Evolutionary conservation across 768 basidiomycete genomes (phyloP).

Genomic region (Pleurotus citrinopileatus): DNA sequence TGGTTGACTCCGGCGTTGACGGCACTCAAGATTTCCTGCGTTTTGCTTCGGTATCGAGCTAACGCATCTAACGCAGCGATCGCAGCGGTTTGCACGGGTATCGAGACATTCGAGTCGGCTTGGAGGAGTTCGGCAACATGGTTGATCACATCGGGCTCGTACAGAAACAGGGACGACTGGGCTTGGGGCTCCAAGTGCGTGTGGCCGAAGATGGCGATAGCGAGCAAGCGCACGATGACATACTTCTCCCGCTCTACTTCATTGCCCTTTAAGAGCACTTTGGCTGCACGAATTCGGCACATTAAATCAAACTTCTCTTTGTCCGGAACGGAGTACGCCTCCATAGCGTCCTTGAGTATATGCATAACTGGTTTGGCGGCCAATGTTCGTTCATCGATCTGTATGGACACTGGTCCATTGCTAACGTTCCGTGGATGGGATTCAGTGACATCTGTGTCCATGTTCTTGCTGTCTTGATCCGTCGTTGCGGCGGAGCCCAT

Average conservation of each 20-base stretch:
- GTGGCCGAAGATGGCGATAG: slow-evolving; percentile 90
- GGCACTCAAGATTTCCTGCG: slow-evolving; percentile 84
- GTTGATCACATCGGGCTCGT: slow-evolving; percentile 88
- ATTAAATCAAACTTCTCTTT: slow-evolving; percentile 87
- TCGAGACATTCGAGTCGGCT: slow-evolving; percentile 68
- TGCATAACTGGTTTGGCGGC: slow-evolving; percentile 66
- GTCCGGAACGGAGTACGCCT: slow-evolving; percentile 66
- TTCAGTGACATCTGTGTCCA: slow-evolving; percentile 45
- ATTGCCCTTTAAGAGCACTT: slow-evolving; percentile 56
- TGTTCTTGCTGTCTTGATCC: slow-evolving; percentile 40
- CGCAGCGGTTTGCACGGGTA: slow-evolving; percentile 77
- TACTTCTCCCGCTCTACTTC: slow-evolving; percentile 75
- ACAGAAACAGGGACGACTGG: slow-evolving; percentile 81
- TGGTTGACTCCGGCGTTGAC: slow-evolving; percentile 96
- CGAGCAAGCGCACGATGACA: slow-evolving; percentile 74
- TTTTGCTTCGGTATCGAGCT: slow-evolving; percentile 77
- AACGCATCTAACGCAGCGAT: slow-evolving; percentile 90
- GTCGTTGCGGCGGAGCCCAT: slow-evolving; percentile 39
- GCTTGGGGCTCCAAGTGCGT: slow-evolving; percentile 80
- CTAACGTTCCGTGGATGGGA: slow-evolving; percentile 43
- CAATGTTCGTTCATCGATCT: slow-evolving; percentile 60
- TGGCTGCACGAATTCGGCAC: slow-evolving; percentile 81
- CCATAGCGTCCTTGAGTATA: slow-evolving; percentile 71
- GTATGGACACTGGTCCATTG: slow-evolving; percentile 61
- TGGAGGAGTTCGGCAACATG: slow-evolving; percentile 90